Evolutionary conservation across 495 filamentous ascomycete genomes (phyloP), one percentile per base, ranked within the genome.

Genomic region (Aspergillus sclerotioniger): DNA sequence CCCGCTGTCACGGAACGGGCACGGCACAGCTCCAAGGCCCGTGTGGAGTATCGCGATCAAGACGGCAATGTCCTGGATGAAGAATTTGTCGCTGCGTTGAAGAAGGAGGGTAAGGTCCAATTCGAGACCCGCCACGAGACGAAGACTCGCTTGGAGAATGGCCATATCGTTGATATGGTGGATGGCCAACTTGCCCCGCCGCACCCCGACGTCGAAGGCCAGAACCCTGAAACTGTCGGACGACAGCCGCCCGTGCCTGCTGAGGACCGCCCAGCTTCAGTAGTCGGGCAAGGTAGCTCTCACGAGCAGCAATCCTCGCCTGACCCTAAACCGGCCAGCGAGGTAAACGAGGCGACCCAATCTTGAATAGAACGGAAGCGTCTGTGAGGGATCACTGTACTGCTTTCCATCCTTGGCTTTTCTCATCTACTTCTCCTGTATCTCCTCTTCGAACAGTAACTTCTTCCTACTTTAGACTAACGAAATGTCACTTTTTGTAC

Each of bases 101-200:
- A 88, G 64, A 69, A 73, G 41, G 77, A 81, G 57, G 94, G 93
- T 63, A 93, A 96, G 74, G 92, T 98, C 25, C 88, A 89, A 58
- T 96, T 98, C 74, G 86, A 93, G 71, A 98, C 94, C 8, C 85
- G 87, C 53, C 97, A 96, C 67, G 93, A 97, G 76, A 95, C 92
- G 9, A 82, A 88, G 54, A 96, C 92, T 16, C 85, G 90, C 45
- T 58, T 76, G 51, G 59, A 64, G 20, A 62, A 77, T 48, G 74
- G 67, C 6, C 74, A 75, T 25, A 61, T 73, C n/a, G 66, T 77
- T 20, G 70, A 72, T 13, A 71, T 98, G 52, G 80, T 98, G 44
- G 91, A 98, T 68, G 79, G 78, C 33, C 70, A 76, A 55, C 71
- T 90, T 43, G 89, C 90, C 20, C 90, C 89, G 29, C 90, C 89